These are phyloP conservation scores for Annona squamosa DNA, from an alignment of 164 flowering plant genomes.

Conservation along the genomic window DNA sequence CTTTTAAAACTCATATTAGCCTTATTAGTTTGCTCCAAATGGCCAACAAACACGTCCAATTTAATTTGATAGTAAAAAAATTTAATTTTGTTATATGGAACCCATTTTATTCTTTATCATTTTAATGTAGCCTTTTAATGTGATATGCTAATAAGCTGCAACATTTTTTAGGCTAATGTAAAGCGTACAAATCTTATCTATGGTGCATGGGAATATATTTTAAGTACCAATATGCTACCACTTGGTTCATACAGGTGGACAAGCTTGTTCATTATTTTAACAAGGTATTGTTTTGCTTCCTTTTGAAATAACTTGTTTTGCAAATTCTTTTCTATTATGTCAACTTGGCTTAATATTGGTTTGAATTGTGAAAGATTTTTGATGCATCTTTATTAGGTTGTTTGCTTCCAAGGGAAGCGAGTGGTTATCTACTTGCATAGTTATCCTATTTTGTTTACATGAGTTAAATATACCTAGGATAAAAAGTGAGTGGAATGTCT, in stretches of 20 bases:
- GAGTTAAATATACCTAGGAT: too few species aligned
- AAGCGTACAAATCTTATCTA: constrained; percentile 91
- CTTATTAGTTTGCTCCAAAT: too few species aligned
- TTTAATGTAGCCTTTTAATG: neutral
- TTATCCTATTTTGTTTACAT: too few species aligned
- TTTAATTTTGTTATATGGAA: neutral
- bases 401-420: neutral
- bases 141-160: neutral
- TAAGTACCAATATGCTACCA: constrained; percentile 79
- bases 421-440: neutral
- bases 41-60: too few species aligned
- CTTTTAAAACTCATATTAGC: too few species aligned
- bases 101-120: neutral
- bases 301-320: neutral
- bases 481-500: too few species aligned
- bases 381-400: neutral
- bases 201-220: constrained; percentile 98
- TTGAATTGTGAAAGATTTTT: neutral
- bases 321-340: neutral
- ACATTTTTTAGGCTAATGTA: constrained; percentile 63
- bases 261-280: constrained; percentile 95
- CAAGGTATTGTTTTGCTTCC: constrained; percentile 27
- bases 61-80: too few species aligned
- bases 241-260: constrained; percentile 89
- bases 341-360: neutral